Conservation (phyloP, 164 flowering plant species). For the Vitis amurensis region DNA sequence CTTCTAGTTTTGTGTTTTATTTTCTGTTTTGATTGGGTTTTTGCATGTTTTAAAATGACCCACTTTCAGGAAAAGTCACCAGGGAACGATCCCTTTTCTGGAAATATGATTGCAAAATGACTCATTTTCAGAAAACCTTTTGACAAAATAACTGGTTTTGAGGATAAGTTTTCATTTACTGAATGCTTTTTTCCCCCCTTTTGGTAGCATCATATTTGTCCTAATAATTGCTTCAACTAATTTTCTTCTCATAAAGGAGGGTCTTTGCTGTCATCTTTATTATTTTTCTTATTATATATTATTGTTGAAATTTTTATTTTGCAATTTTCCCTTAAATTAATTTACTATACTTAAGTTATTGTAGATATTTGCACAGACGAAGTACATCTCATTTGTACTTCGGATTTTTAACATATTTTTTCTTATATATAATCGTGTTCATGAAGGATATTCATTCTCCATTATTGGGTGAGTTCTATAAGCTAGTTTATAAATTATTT, state of each 20-base stretch:
- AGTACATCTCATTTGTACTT: constrained; percentile 54
- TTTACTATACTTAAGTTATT: constrained; percentile 33
- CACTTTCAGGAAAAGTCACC: no score
- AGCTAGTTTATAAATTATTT: not conserved
- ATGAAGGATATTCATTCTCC: constrained; percentile 87
- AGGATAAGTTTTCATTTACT: not conserved
- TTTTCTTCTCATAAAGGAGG: constrained; percentile 81
- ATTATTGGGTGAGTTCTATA: constrained; percentile 62
- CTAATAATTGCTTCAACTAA: constrained; percentile 69
- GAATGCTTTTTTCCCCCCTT: not conserved
- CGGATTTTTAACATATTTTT: constrained; percentile 77
- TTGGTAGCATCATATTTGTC: constrained; percentile 66
- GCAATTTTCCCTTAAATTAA: constrained; percentile 11
- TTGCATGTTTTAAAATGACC: no score
- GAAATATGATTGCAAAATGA: no score
- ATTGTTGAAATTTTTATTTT: not conserved
- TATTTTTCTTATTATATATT: not conserved
- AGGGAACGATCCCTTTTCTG: no score
- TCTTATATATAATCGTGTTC: constrained; percentile 77
- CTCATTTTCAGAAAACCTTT: no score
- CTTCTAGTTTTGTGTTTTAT: no score
- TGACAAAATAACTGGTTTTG: no score
- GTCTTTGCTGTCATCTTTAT: constrained; percentile 3
- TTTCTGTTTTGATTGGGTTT: no score
- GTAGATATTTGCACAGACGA: constrained; percentile 70